phyloP scores from a whole-genome alignment of 2,329 filamentous ascomycete species.

The Sphaerulina populicola region DNA sequence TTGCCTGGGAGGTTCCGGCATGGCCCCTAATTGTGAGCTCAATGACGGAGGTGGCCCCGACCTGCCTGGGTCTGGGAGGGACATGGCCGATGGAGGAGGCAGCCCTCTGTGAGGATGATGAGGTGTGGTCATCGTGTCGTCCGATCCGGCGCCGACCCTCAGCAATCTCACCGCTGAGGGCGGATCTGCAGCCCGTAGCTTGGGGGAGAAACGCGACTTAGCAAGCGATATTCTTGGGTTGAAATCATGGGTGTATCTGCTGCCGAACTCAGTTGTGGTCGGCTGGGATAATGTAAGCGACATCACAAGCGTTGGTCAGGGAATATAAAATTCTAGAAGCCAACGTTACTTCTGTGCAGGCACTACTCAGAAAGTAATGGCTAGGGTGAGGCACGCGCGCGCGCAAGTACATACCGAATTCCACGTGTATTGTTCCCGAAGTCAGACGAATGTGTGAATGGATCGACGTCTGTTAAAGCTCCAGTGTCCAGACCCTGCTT shows the following conservation, averaged over 20 bases:
- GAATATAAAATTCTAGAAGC: slow-evolving; percentile 19
- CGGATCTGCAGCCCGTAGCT: slow-evolving; percentile 34
- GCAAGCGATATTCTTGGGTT: slow-evolving; percentile 34
- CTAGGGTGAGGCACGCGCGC: background rate
- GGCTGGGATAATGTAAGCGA: slow-evolving; percentile 46
- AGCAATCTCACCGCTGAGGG: slow-evolving; percentile 33
- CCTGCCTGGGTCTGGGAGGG: slow-evolving; percentile 42
- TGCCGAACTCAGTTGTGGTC: slow-evolving; percentile 41
- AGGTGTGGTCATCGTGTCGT: slow-evolving; percentile 42
- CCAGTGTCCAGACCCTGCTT: slow-evolving; percentile 16
- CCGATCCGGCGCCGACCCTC: slow-evolving; percentile 34
- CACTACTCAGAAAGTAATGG: background rate
- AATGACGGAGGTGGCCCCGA: slow-evolving; percentile 33
- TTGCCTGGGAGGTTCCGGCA: slow-evolving; percentile 41
- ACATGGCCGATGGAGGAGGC: slow-evolving; percentile 47
- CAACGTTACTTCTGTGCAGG: background rate
- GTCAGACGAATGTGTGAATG: slow-evolving; percentile 13
- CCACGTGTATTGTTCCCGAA: slow-evolving; percentile 10
- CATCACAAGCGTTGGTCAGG: slow-evolving; percentile 31
- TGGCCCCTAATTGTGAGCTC: slow-evolving; percentile 30
- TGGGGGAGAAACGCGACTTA: slow-evolving; percentile 37
- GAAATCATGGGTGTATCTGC: slow-evolving; percentile 44
- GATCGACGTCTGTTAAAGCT: slow-evolving; percentile 18
- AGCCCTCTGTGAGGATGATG: slow-evolving; percentile 48
- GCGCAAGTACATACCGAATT: slow-evolving; percentile 1